phyloP scores from a whole-genome alignment of 805 yeast genomes.

The Pichia sporocuriosa region DNA sequence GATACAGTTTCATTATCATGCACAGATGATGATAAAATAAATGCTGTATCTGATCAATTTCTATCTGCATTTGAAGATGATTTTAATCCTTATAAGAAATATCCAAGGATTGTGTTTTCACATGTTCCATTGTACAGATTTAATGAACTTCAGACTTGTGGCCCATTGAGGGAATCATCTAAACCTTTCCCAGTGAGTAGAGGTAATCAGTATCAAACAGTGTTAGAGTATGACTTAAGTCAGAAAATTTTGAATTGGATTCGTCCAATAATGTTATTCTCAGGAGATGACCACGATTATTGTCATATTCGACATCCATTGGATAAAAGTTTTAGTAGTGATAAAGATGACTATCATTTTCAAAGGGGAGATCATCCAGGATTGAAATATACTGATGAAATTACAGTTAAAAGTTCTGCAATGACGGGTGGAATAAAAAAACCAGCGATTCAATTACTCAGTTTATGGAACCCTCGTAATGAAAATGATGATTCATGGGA shows the following conservation, averaged over 20 bases:
- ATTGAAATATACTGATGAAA: slow-evolving; percentile 48
- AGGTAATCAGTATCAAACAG: slow-evolving; percentile 89
- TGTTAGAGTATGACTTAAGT: slow-evolving; percentile 57
- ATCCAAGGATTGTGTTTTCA: slow-evolving; percentile 64
- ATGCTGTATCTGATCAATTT: slow-evolving; percentile 44
- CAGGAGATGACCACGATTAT: slow-evolving; percentile 97
- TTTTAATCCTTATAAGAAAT: slow-evolving; percentile 18
- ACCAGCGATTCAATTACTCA: slow-evolving; percentile 83
- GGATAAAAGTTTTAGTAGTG: slow-evolving; percentile 13
- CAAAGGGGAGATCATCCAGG: slow-evolving; percentile 14
- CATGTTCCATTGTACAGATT: slow-evolving; percentile 87
- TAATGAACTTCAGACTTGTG: slow-evolving; percentile 59
- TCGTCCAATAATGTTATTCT: slow-evolving; percentile 63
- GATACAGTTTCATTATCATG: slow-evolving; percentile 83
- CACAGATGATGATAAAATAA: slow-evolving; percentile 37
- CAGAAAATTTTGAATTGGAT: slow-evolving; percentile 50
- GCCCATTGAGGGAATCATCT: slow-evolving; percentile 64
- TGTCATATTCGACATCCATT: slow-evolving; percentile 63
- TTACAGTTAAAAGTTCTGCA: slow-evolving; percentile 81
- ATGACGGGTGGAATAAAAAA: slow-evolving; percentile 85
- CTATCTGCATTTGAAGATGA: slow-evolving; percentile 33
- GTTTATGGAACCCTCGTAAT: slow-evolving; percentile 38
- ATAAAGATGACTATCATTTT: slow-evolving; percentile 8
- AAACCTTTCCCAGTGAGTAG: slow-evolving; percentile 56
- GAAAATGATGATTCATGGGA: slow-evolving; percentile 1